phyloP scores from a whole-genome alignment of 2,329 filamentous ascomycete genomes.

The Aspergillus sp. region DNA sequence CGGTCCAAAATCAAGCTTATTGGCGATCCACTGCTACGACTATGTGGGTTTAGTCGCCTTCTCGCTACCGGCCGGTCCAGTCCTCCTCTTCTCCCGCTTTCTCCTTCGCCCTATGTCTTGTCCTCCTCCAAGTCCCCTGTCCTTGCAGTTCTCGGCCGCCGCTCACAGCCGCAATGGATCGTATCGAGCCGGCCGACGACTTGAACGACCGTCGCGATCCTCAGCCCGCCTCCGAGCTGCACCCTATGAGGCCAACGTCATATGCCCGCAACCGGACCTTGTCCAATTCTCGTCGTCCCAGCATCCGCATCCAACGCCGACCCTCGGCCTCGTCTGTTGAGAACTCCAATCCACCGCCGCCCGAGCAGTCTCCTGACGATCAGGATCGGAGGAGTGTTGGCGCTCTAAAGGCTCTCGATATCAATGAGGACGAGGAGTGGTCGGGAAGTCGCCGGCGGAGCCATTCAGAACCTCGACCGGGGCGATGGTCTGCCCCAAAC shows the following conservation, averaged over 20 bases:
- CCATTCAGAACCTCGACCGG: conserved; percentile 31
- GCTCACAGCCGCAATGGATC: conserved; percentile 22
- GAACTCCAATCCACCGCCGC: neutral
- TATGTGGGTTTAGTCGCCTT: conserved; percentile 1
- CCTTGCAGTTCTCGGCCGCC: conserved; percentile 2
- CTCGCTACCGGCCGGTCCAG: neutral
- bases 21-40: conserved; percentile 1
- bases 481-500: conserved; percentile 22
- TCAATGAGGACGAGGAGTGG: conserved; percentile 18
- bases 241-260: conserved; percentile 8
- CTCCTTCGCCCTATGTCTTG: neutral
- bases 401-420: conserved; percentile 4
- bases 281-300: conserved; percentile 22
- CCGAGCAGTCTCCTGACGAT: neutral
- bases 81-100: conserved; percentile 1
- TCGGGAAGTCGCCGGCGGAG: conserved; percentile 29
- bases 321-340: conserved; percentile 7
- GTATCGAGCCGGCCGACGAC: conserved; percentile 25
- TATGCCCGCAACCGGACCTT: conserved; percentile 9
- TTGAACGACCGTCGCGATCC: conserved; percentile 7
- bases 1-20: conserved; percentile 4
- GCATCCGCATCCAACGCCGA: conserved; percentile 20
- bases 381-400: neutral
- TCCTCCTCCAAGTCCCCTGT: neutral
- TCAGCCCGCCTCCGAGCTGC: neutral